These are phyloP conservation scores for Phytophthora pseudosyringae DNA, from an alignment of 352 stramenopile species.

Conservation along the genomic window DNA sequence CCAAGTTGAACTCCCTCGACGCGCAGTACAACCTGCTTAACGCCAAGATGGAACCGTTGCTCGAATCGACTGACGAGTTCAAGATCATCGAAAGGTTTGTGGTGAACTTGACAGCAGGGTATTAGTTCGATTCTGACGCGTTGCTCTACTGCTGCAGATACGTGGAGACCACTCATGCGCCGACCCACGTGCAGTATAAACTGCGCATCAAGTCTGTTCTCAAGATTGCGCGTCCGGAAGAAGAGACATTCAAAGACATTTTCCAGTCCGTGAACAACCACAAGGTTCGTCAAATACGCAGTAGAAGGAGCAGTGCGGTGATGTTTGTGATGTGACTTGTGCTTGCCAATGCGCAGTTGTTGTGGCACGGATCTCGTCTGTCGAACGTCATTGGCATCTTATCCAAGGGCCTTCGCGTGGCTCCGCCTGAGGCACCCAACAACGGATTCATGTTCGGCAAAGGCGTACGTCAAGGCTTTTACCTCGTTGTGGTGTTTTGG, in stretches of 20 bases:
- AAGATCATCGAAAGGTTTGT: slow-evolving; percentile 54
- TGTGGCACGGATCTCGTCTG: slow-evolving; percentile 87
- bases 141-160: slow-evolving; percentile 37
- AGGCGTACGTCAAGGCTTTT: slow-evolving; percentile 52
- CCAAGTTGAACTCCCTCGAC: slow-evolving; percentile 58
- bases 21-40: slow-evolving; percentile 69
- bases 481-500: not conserved
- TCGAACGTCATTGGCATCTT: slow-evolving; percentile 87
- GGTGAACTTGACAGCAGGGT: not conserved
- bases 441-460: slow-evolving; percentile 90
- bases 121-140: not conserved
- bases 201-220: slow-evolving; percentile 64
- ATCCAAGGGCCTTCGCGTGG: slow-evolving; percentile 78
- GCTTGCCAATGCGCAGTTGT: slow-evolving; percentile 40
- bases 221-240: slow-evolving; percentile 50
- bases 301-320: not conserved
- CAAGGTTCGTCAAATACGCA: slow-evolving; percentile 33
- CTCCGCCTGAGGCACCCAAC: slow-evolving; percentile 75
- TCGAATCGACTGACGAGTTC: slow-evolving; percentile 48
- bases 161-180: slow-evolving; percentile 67
- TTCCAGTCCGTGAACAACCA: slow-evolving; percentile 70
- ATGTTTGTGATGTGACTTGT: slow-evolving; percentile 10
- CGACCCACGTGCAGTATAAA: slow-evolving; percentile 71
- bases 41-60: slow-evolving; percentile 53
- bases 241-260: slow-evolving; percentile 50